Percentiles rank a stretch among this genome's conserved stretches.
These are phyloP conservation scores for Claviceps africana DNA, from an alignment of 2,329 filamentous ascomycete species.

Conservation along the genomic window DNA sequence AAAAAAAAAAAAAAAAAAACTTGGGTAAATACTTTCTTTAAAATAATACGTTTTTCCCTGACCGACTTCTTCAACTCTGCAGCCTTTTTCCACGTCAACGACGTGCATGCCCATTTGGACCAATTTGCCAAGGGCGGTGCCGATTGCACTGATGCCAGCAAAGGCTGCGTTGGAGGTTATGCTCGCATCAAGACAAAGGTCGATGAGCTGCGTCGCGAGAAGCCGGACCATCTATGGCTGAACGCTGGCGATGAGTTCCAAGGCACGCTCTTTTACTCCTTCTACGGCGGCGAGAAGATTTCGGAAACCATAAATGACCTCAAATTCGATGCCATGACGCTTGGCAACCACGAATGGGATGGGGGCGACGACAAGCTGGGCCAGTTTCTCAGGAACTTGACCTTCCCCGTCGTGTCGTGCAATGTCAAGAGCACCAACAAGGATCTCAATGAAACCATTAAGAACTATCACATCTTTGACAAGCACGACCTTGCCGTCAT, in stretches of 20 bases:
- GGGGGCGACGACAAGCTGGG: conserved; percentile 49
- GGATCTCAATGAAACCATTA: conserved; percentile 46
- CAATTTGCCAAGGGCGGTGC: conserved; percentile 47
- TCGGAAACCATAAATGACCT: conserved; percentile 51
- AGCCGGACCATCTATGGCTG: conserved; percentile 48
- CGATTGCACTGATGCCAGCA: conserved; percentile 41
- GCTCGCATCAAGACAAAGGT: conserved; percentile 48
- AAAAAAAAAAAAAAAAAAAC: no score
- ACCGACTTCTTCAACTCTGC: background rate
- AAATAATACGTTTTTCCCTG: no score
- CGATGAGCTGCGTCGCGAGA: conserved; percentile 38
- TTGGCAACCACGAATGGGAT: conserved; percentile 56
- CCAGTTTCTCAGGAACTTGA: conserved; percentile 47
- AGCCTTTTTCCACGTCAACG: conserved; percentile 57
- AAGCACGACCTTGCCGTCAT: conserved; percentile 48
- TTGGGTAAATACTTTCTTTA: no score
- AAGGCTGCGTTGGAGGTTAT: conserved; percentile 51
- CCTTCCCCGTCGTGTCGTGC: conserved; percentile 49
- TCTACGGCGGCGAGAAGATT: conserved; percentile 55
- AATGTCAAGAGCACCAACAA: conserved; percentile 48
- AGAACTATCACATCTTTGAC: conserved; percentile 51
- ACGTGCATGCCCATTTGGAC: conserved; percentile 54
- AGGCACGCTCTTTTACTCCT: conserved; percentile 53
- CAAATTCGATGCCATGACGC: conserved; percentile 53
- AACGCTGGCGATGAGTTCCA: conserved; percentile 59